Evolutionary conservation across 768 basidiomycete genomes (phyloP).

Genomic region (Amanita rubescens): DNA sequence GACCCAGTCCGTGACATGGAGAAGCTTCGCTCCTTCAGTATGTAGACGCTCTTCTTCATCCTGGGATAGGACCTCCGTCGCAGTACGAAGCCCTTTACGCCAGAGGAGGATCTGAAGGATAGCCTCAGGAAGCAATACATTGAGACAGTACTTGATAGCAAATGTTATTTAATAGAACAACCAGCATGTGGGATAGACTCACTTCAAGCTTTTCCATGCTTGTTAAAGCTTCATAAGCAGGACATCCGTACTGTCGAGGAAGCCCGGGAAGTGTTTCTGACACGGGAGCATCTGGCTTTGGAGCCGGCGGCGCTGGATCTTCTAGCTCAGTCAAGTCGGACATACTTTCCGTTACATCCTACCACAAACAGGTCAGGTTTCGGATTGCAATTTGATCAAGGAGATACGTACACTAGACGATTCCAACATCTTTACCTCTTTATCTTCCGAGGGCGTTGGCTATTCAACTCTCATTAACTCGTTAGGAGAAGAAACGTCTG

Average conservation of each 20-base stretch:
- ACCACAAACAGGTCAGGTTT: neutral
- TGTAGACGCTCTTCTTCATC: slow-evolving; percentile 53
- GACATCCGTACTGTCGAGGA: slow-evolving; percentile 28
- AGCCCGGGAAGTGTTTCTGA: neutral
- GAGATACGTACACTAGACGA: neutral
- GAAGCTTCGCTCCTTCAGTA: slow-evolving; percentile 36
- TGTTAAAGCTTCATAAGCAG: slow-evolving; percentile 36
- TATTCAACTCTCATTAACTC: neutral
- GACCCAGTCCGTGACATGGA: slow-evolving; percentile 62
- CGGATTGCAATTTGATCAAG: neutral
- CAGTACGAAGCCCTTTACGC: slow-evolving; percentile 53
- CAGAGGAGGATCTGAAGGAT: slow-evolving; percentile 69
- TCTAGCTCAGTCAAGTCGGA: slow-evolving; percentile 3
- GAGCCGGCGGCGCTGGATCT: neutral
- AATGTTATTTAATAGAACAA: neutral
- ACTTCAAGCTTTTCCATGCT: slow-evolving; percentile 47
- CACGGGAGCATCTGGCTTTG: neutral
- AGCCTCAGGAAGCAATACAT: slow-evolving; percentile 66
- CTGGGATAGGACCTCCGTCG: slow-evolving; percentile 37
- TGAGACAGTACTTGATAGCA: slow-evolving; percentile 52
- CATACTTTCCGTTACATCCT: neutral
- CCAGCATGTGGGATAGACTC: slow-evolving; percentile 12
- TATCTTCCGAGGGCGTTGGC: neutral
- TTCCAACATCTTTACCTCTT: neutral
- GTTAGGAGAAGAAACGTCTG: neutral